Evolutionary conservation across 805 yeast genomes (phyloP).

Genomic region (Zygosaccharomyces bailii): DNA sequence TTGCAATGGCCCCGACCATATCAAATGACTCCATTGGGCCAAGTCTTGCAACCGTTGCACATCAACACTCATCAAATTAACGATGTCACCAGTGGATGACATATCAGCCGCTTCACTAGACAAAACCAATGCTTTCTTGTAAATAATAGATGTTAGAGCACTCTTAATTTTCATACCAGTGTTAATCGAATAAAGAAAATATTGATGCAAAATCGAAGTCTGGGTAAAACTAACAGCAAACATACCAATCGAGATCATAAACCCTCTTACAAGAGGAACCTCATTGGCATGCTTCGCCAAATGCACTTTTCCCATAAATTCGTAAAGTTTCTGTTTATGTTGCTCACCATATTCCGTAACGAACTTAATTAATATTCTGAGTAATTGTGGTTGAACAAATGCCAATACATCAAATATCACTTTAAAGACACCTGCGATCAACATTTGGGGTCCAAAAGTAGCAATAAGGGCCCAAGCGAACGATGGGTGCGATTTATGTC

Average conservation of each 20-base stretch:
- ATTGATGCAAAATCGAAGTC: constrained; percentile 73
- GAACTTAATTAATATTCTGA: constrained; percentile 60
- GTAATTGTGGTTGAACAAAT: constrained; percentile 81
- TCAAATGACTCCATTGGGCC: constrained; percentile 68
- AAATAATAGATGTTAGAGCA: constrained; percentile 62
- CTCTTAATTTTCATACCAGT: constrained; percentile 75
- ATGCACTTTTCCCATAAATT: constrained; percentile 3
- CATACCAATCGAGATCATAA: constrained; percentile 73
- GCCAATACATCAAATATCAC: constrained; percentile 73
- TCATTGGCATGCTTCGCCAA: constrained; percentile 33
- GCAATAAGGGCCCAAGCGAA: constrained; percentile 56
- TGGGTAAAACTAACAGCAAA: constrained; percentile 72
- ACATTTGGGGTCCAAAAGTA: constrained; percentile 72
- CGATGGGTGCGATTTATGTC: constrained; percentile 45
- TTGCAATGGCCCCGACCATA: constrained; percentile 95
- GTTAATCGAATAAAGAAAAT: constrained; percentile 70
- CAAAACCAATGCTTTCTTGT: constrained; percentile 62
- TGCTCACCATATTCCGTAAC: constrained; percentile 47
- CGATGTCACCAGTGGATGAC: constrained; percentile 88
- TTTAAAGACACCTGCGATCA: constrained; percentile 70
- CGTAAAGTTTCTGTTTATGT: constrained; percentile 15
- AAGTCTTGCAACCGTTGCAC: constrained; percentile 84
- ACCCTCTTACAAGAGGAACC: constrained; percentile 67
- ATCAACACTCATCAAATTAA: constrained; percentile 91
- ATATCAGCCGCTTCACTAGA: constrained; percentile 69